phyloP scores from a whole-genome alignment of 2,329 filamentous ascomycete species.

The Exophiala bonariae region DNA sequence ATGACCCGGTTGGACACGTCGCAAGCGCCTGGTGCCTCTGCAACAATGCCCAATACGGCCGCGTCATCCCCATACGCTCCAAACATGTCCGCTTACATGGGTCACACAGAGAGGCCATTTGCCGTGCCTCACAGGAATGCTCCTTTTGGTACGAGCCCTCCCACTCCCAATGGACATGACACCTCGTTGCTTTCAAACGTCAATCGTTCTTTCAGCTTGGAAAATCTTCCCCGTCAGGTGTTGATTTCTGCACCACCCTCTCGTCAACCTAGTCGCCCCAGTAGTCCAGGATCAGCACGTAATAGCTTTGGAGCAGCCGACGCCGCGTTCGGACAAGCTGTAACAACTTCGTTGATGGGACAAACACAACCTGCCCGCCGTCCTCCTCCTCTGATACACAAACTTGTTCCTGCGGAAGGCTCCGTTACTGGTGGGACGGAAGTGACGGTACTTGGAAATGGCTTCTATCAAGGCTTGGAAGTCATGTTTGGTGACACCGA shows the following conservation, averaged over 20 bases:
- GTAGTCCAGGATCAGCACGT: slow-evolving; percentile 62
- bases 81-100: slow-evolving; percentile 36
- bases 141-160: slow-evolving; percentile 60
- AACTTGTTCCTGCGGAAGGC: slow-evolving; percentile 79
- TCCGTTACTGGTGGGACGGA: slow-evolving; percentile 82
- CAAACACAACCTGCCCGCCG: slow-evolving; percentile 46
- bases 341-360: slow-evolving; percentile 27
- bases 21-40: slow-evolving; percentile 31
- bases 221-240: slow-evolving; percentile 63
- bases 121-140: slow-evolving; percentile 43
- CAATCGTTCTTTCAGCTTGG: slow-evolving; percentile 64
- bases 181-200: slow-evolving; percentile 57
- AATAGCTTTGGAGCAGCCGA: slow-evolving; percentile 44
- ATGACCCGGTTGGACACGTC: slow-evolving; percentile 79
- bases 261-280: slow-evolving; percentile 72
- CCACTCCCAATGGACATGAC: slow-evolving; percentile 67
- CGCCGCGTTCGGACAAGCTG: slow-evolving; percentile 32
- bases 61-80: slow-evolving; percentile 44
- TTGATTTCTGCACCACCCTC: slow-evolving; percentile 73
- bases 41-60: slow-evolving; percentile 39
- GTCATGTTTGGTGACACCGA: slow-evolving; percentile 78
- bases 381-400: slow-evolving; percentile 68
- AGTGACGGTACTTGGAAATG: slow-evolving; percentile 78
- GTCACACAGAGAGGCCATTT: slow-evolving; percentile 48
- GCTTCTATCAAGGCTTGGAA: slow-evolving; percentile 76